phyloP scores from a whole-genome alignment of 78 protist genomes.

The Diacronema lutheri region DNA sequence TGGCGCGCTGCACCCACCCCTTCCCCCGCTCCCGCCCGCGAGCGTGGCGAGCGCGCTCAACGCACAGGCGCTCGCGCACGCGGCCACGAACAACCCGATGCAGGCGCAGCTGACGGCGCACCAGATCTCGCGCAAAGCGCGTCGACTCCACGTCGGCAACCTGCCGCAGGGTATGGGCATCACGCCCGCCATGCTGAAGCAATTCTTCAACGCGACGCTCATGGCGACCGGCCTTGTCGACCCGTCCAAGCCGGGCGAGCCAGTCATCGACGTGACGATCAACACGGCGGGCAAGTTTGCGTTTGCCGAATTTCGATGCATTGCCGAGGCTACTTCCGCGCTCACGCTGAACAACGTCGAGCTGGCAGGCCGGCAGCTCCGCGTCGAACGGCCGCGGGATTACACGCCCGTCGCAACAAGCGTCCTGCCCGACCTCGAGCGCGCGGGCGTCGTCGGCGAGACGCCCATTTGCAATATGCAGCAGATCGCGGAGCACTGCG shows the following conservation, averaged over 20 bases:
- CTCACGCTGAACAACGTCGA: slow-evolving; percentile 9
- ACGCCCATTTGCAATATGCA: background rate
- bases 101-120: background rate
- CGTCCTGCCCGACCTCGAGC: background rate
- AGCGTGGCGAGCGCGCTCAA: too few relatives aligned
- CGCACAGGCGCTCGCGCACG: background rate
- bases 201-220: slow-evolving; percentile 14
- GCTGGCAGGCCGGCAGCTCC: slow-evolving; percentile 13
- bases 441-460: background rate
- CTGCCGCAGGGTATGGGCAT: background rate
- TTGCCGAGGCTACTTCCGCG: slow-evolving; percentile 2
- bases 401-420: background rate
- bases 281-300: background rate
- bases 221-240: too few relatives aligned
- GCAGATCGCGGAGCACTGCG: too few relatives aligned
- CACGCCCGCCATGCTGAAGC: slow-evolving; percentile 6
- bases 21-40: too few relatives aligned
- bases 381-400: slow-evolving; percentile 3
- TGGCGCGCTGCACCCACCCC: too few relatives aligned
- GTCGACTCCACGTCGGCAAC: background rate
- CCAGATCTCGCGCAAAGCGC: background rate
- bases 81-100: too few relatives aligned
- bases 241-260: too few relatives aligned
- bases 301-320: background rate
- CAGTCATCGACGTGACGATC: too few relatives aligned